These are phyloP conservation scores for Yamadazyma kitorensis DNA, from an alignment of 805 yeast genomes.

Conservation along the genomic window DNA sequence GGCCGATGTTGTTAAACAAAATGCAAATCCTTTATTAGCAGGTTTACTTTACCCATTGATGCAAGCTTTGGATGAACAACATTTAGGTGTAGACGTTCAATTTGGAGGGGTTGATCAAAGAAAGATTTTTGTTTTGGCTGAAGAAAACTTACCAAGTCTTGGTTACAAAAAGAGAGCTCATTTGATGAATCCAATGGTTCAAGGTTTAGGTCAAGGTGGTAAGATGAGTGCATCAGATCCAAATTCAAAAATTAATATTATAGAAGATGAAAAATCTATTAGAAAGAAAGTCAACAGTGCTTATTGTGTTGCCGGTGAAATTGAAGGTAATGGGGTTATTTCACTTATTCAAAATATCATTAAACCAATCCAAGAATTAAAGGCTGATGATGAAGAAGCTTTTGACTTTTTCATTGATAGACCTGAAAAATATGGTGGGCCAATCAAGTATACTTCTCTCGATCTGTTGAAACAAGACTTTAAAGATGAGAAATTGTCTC, in stretches of 20 bases:
- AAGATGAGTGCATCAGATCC: constrained; percentile 99
- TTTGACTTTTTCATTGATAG: constrained; percentile 76
- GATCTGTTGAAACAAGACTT: constrained; percentile 71
- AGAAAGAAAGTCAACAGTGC: constrained; percentile 91
- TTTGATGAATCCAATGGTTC: constrained; percentile 98
- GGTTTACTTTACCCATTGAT: constrained; percentile 96
- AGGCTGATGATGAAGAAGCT: constrained; percentile 48
- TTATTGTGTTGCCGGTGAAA: constrained; percentile 89
- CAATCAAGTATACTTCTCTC: constrained; percentile 66
- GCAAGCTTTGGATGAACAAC: constrained; percentile 97
- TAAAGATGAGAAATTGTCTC: constrained; percentile 71
- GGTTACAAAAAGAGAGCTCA: constrained; percentile 98
- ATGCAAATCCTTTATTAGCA: constrained; percentile 84
- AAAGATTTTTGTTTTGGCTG: constrained; percentile 95
- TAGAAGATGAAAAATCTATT: constrained; percentile 85
- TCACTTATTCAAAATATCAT: constrained; percentile 83
- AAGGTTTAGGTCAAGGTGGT: constrained; percentile 95
- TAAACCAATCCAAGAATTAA: constrained; percentile 81
- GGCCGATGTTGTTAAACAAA: constrained; percentile 98
- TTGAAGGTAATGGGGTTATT: constrained; percentile 86
- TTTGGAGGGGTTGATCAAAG: constrained; percentile 99
- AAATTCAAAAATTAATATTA: constrained; percentile 89
- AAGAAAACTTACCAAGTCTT: constrained; percentile 79
- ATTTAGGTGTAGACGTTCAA: constrained; percentile 85
- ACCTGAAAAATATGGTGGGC: constrained; percentile 97